phyloP scores from a whole-genome alignment of 805 yeast genomes.

The Schizosaccharomyces pombe region ASM294v3 CU329670.1:2246501-2247000 shows the following conservation, averaged over 20 bases:
- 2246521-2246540: neutral
- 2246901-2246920: neutral
- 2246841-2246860: slow-evolving; percentile 1
- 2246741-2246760: neutral
- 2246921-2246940: neutral
- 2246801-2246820: neutral
- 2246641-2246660: neutral
- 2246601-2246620: neutral
- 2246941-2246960: slow-evolving; percentile 1
- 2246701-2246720: neutral
- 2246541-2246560: neutral
- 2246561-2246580: neutral
- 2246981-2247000: neutral
- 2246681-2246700: neutral
- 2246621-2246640: neutral
- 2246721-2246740: neutral
- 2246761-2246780: neutral
- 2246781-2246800: neutral
- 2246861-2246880: neutral
- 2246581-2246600: neutral
- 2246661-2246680: too few relatives aligned
- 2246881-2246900: neutral
- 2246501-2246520: neutral
- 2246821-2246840: neutral
- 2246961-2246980: neutral